Percentiles rank a stretch among this genome's conserved stretches.
phyloP scores from a whole-genome alignment of 2,329 filamentous ascomycete genomes.

The Massarina eburnea region DNA sequence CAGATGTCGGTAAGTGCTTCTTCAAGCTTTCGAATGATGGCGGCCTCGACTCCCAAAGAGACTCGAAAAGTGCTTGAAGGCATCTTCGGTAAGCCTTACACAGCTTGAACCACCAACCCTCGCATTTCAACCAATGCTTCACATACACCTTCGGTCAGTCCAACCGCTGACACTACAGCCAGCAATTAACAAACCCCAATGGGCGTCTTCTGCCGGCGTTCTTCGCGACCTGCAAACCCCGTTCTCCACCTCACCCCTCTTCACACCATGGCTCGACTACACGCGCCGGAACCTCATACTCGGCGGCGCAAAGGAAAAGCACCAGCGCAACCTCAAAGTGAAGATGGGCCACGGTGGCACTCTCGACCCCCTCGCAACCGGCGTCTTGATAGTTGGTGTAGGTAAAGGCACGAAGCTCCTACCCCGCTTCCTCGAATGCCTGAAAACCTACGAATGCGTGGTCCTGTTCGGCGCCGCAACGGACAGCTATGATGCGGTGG shows the following conservation, averaged over 20 bases:
- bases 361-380: slow-evolving; percentile 89
- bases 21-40: slow-evolving; percentile 20
- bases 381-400: slow-evolving; percentile 85
- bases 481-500: slow-evolving; percentile 86
- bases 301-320: slow-evolving; percentile 58
- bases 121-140: slow-evolving; percentile 13
- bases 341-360: slow-evolving; percentile 98
- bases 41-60: slow-evolving; percentile 30
- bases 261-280: slow-evolving; percentile 72
- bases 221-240: slow-evolving; percentile 82
- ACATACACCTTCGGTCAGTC: too few species aligned
- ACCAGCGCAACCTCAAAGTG: slow-evolving; percentile 60
- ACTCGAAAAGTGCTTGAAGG: slow-evolving; percentile 59
- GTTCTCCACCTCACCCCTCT: slow-evolving; percentile 79
- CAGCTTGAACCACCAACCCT: background rate
- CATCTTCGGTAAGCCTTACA: slow-evolving; percentile 55
- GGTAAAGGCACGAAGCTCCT: slow-evolving; percentile 86
- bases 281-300: slow-evolving; percentile 62
- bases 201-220: slow-evolving; percentile 84
- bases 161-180: slow-evolving; percentile 7
- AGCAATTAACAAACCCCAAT: slow-evolving; percentile 93
- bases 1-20: slow-evolving; percentile 25
- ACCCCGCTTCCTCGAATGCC: slow-evolving; percentile 77
- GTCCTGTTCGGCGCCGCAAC: slow-evolving; percentile 90
- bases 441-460: slow-evolving; percentile 88